These are phyloP conservation scores for Ophiocordyceps robertsii DNA, from an alignment of 2,329 filamentous ascomycete species.

Conservation along the genomic window DNA sequence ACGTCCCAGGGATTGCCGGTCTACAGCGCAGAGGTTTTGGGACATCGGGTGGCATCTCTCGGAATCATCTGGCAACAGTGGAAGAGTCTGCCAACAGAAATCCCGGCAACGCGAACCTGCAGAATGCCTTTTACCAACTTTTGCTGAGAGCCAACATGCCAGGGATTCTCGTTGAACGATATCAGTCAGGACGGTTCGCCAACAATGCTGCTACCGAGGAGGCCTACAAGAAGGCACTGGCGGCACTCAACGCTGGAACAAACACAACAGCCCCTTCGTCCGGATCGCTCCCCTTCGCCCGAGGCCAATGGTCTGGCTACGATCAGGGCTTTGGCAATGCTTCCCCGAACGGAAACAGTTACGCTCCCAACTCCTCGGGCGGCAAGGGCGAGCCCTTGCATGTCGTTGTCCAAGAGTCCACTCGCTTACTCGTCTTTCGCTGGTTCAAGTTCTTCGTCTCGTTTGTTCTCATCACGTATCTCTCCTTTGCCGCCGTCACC, in stretches of 20 bases:
- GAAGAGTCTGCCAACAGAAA: slow-evolving; percentile 92
- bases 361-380: slow-evolving; percentile 33
- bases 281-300: slow-evolving; percentile 8
- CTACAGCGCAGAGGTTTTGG: slow-evolving; percentile 23
- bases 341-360: slow-evolving; percentile 7
- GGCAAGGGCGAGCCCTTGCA: slow-evolving; percentile 78
- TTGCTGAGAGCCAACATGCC: slow-evolving; percentile 88
- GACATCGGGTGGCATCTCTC: slow-evolving; percentile 35
- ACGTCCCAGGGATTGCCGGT: not conserved
- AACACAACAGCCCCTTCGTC: slow-evolving; percentile 11
- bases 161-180: slow-evolving; percentile 80
- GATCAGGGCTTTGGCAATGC: slow-evolving; percentile 17
- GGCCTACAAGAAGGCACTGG: slow-evolving; percentile 64
- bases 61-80: slow-evolving; percentile 63
- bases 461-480: slow-evolving; percentile 67
- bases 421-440: slow-evolving; percentile 67
- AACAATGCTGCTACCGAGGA: slow-evolving; percentile 65
- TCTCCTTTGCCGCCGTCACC: slow-evolving; percentile 65
- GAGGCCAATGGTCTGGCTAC: slow-evolving; percentile 15
- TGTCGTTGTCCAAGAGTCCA: slow-evolving; percentile 87
- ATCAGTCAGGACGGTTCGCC: slow-evolving; percentile 76
- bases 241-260: slow-evolving; percentile 16
- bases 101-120: slow-evolving; percentile 70
- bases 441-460: slow-evolving; percentile 80
- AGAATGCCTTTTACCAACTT: slow-evolving; percentile 89